These are phyloP conservation scores for Tagetes patula DNA, from an alignment of 129 eudicot genomes.

Conservation along the genomic window DNA sequence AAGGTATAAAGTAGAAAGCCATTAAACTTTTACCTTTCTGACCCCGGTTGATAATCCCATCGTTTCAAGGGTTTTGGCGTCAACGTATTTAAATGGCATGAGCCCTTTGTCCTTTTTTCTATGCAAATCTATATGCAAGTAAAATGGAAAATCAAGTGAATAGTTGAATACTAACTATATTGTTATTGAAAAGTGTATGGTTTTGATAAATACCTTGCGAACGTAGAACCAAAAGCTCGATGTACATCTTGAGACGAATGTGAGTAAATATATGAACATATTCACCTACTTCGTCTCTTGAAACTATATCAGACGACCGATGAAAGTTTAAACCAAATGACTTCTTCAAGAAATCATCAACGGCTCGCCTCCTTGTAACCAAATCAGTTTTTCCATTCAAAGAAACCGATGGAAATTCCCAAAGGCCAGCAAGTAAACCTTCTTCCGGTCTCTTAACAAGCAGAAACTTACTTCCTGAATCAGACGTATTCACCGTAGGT, in stretches of 20 bases:
- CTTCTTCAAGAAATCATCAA: conserved; percentile 54
- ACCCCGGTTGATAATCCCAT: conserved; percentile 93
- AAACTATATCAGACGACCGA: conserved; percentile 42
- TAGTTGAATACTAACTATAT: neutral
- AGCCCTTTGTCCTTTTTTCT: conserved; percentile 34
- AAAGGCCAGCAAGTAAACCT: conserved; percentile 96
- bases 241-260: conserved; percentile 90
- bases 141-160: neutral
- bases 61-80: conserved; percentile 51
- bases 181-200: neutral
- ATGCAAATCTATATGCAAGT: conserved; percentile 23
- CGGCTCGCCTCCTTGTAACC: conserved; percentile 59
- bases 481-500: conserved; percentile 23
- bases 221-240: conserved; percentile 67
- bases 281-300: conserved; percentile 81
- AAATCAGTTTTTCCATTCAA: conserved; percentile 53
- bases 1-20: neutral
- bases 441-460: conserved; percentile 88
- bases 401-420: conserved; percentile 94
- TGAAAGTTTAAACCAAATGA: conserved; percentile 57
- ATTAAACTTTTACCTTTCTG: conserved; percentile 57
- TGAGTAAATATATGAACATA: conserved; percentile 78
- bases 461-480: conserved; percentile 45
- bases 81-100: conserved; percentile 57
- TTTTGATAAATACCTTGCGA: conserved; percentile 48